Evolutionary conservation across 2,329 filamentous ascomycete genomes (phyloP).

Genomic region (Cladosporium sp.): DNA sequence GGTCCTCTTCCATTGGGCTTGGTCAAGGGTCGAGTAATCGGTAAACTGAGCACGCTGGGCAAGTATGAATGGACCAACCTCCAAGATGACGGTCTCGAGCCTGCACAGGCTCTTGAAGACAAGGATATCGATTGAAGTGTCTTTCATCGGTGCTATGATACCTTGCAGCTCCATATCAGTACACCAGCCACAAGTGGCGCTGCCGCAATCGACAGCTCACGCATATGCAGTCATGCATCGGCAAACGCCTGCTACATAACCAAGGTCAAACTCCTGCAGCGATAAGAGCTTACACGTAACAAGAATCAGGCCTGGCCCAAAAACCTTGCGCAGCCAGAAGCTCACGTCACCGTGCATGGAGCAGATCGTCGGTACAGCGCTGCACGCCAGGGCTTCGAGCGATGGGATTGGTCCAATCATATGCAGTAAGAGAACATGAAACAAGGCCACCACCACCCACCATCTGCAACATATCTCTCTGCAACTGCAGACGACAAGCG

Average conservation of each 20-base stretch:
- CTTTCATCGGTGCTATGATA: too few relatives aligned
- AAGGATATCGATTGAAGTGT: neutral
- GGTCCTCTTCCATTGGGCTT: conserved; percentile 83
- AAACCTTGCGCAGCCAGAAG: neutral
- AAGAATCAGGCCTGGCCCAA: too few relatives aligned
- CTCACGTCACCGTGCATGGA: conserved; percentile 9
- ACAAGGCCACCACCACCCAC: neutral
- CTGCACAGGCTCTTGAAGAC: neutral
- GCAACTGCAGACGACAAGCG: neutral
- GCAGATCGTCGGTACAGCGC: neutral
- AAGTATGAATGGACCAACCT: neutral
- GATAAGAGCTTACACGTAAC: too few relatives aligned
- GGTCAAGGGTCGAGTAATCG: conserved; percentile 76
- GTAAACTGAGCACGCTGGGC: conserved; percentile 10
- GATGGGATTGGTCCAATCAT: neutral
- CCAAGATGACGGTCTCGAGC: conserved; percentile 12
- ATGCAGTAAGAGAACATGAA: neutral
- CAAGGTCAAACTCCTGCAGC: neutral
- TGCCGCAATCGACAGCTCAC: neutral
- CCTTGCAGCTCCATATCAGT: neutral
- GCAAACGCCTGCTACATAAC: neutral
- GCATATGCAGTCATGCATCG: neutral
- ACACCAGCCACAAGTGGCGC: neutral
- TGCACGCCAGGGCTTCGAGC: conserved; percentile 3
- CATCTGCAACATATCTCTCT: neutral